Base-by-base conservation (phyloP, 306 rosid species). In the Sindora glabra region DNA sequence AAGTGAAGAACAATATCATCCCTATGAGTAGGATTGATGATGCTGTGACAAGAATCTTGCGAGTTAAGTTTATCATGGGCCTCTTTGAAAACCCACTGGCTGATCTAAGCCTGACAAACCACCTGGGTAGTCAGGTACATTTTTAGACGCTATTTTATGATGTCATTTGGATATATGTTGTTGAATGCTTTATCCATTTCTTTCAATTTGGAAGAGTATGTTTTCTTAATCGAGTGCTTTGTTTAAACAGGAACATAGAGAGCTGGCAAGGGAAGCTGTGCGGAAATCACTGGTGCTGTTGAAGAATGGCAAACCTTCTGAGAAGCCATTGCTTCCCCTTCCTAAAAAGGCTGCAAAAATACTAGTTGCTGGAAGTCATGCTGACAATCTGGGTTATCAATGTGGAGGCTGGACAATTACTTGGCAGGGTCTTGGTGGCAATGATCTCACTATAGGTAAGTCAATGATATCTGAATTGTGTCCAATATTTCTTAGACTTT, bases 351-450 rank as follows among this genome's bases (percentile, higher is more conserved):
- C 87, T 7, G 65, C 65, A 19, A 92, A 86, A 70, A 73, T 92
- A 61, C 72, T 92, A 10, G 88, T 92, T 7, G 94, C 95, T 1
- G 96, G 99, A 69, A 82, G 79, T 64, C 95, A 92, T 37, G 99
- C 96, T 12, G 82, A 92, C 70, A 86, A 86, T 74, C 78, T 92
- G 64, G 99, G 96, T 59, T 44, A 76, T 62, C 99, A 92, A 69
- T 92, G 99, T 46, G 99, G 96, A 65, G 99, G 99, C 54, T 92
- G 99, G 96, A 89, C 99, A n/a, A 76, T 88, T 59, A 68, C 86
- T 16, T 92, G 99, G 99, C 96, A 89, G 72, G 99, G 99, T 7
- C 84, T 74, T 16, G 38, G n/a, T 32, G 95, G 89, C 70, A 89
- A 84, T 40, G 72, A 86, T 56, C 83, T 78, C 46, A 89, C 96